Evolutionary conservation across 352 stramenopile species (phyloP).

Genomic region (Discostella stelligera): DNA sequence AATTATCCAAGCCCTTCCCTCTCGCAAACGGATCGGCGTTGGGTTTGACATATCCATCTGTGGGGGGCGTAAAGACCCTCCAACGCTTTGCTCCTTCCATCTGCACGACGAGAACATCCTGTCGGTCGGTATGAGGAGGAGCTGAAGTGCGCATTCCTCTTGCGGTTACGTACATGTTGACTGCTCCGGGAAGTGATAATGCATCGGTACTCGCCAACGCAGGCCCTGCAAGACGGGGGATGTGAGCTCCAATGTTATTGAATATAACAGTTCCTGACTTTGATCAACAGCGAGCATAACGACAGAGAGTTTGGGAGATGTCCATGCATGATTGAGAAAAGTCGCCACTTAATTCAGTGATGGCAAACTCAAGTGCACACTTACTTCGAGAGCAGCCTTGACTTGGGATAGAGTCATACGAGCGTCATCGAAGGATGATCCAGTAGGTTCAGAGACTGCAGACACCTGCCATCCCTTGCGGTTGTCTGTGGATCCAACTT

Average conservation of each 20-base stretch:
- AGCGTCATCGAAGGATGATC: slow-evolving; percentile 76
- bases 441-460: slow-evolving; percentile 62
- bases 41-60: slow-evolving; percentile 68
- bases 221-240: slow-evolving; percentile 71
- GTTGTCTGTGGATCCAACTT: slow-evolving; percentile 71
- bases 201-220: slow-evolving; percentile 79
- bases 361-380: not conserved
- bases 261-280: slow-evolving; percentile 82
- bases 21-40: slow-evolving; percentile 81
- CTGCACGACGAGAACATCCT: slow-evolving; percentile 85
- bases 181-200: slow-evolving; percentile 71
- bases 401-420: slow-evolving; percentile 71
- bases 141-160: slow-evolving; percentile 76
- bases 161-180: slow-evolving; percentile 85
- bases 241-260: slow-evolving; percentile 83
- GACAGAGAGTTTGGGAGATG: not conserved
- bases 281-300: slow-evolving; percentile 5
- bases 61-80: slow-evolving; percentile 79
- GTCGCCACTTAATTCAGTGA: not conserved
- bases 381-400: slow-evolving; percentile 54
- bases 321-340: not conserved
- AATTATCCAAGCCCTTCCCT: slow-evolving; percentile 81
- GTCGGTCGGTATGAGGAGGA: slow-evolving; percentile 85
- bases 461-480: slow-evolving; percentile 71
- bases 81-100: slow-evolving; percentile 80